Percentiles rank a stretch among this genome's conserved stretches.
These are phyloP conservation scores for Zymoseptoria pseudotritici DNA, from an alignment of 2,329 filamentous ascomycete species.

Conservation along the genomic window DNA sequence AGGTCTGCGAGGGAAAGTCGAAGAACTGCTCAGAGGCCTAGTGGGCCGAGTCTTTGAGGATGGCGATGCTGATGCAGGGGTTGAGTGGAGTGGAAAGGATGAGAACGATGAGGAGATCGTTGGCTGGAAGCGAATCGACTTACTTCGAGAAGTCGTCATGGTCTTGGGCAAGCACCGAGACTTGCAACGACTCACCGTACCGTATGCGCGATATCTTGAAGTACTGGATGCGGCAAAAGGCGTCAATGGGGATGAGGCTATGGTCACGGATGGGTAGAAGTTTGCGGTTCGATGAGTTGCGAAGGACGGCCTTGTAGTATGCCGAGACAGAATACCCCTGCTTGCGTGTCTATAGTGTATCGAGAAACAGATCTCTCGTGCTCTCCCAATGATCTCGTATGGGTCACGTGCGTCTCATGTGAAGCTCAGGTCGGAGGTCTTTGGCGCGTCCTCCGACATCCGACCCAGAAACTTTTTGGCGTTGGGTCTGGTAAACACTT, in stretches of 20 bases:
- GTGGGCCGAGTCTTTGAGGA: constrained; percentile 64
- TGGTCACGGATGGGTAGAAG: constrained; percentile 4
- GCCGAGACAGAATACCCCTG: neutral
- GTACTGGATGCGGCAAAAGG: constrained; percentile 34
- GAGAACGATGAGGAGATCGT: constrained; percentile 80
- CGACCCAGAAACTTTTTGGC: neutral
- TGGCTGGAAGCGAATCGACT: constrained; percentile 81
- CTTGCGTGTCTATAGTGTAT: neutral
- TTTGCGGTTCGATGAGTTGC: neutral
- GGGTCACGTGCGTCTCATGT: neutral
- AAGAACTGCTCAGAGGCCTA: constrained; percentile 78
- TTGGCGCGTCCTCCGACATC: no score
- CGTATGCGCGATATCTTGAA: constrained; percentile 79
- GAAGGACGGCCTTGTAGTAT: neutral
- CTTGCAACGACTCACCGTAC: constrained; percentile 86
- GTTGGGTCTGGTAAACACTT: neutral
- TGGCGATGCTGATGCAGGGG: constrained; percentile 48
- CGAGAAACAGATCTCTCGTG: neutral
- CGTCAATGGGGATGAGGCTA: constrained; percentile 3
- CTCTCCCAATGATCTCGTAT: neutral
- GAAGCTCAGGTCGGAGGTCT: neutral
- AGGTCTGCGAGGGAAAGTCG: constrained; percentile 77
- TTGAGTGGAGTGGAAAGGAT: constrained; percentile 60
- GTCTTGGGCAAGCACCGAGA: constrained; percentile 98
- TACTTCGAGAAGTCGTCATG: constrained; percentile 84